Percentiles rank a stretch among this genome's conserved stretches.
Conservation (phyloP, 257 asterid genomes). For the Marsdenia floribunda region DNA sequence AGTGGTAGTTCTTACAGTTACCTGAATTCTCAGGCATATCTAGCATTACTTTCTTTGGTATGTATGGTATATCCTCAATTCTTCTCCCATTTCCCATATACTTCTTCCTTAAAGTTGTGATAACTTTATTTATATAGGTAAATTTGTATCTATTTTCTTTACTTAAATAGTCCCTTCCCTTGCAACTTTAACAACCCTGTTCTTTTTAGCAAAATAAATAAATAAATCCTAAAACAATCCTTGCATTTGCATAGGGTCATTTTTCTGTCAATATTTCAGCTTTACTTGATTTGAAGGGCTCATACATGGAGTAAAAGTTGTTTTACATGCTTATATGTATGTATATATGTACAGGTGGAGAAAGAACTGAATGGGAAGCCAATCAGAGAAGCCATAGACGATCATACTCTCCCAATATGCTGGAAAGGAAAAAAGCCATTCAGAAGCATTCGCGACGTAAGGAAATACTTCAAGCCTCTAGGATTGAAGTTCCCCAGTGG, state of each 20-base stretch:
- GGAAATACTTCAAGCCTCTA: constrained; percentile 75
- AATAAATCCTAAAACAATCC: neutral
- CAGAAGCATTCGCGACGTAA: constrained; percentile 53
- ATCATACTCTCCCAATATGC: constrained; percentile 75
- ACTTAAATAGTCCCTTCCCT: neutral
- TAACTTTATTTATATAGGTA: no score
- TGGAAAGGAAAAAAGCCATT: constrained; percentile 90
- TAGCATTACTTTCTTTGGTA: constrained; percentile 58
- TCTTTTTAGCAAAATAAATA: neutral
- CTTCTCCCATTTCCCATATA: neutral
- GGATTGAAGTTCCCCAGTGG: constrained; percentile 65
- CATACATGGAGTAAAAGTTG: neutral
- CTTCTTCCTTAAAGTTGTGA: neutral
- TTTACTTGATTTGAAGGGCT: neutral
- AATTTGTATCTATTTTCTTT: neutral
- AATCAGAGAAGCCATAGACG: constrained; percentile 62
- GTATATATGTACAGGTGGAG: constrained; percentile 33
- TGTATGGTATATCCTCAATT: constrained; percentile 19
- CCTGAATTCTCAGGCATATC: constrained; percentile 65
- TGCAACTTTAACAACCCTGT: no score
- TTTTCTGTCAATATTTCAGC: neutral
- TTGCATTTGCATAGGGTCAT: neutral
- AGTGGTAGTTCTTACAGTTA: constrained; percentile 96
- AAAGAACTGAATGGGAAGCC: constrained; percentile 66
- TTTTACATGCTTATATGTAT: neutral